Conservation (phyloP, 2,329 filamentous ascomycete genomes). For the Colletotrichum lentis region DNA sequence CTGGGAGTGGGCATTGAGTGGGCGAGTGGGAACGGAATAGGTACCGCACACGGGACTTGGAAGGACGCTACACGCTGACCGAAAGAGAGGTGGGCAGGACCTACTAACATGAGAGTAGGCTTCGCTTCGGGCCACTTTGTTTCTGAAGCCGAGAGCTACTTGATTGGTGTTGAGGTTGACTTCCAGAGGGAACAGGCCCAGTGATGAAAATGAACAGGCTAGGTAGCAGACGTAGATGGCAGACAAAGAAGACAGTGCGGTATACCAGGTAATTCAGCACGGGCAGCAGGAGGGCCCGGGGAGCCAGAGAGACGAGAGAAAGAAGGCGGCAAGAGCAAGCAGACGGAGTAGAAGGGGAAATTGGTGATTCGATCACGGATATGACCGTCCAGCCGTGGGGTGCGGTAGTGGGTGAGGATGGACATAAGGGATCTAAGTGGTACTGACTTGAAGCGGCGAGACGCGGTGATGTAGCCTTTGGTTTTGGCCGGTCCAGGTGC, state of each 20-base stretch:
- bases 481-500: slow-evolving; percentile 9
- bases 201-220: not conserved
- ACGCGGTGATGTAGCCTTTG: not conserved
- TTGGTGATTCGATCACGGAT: slow-evolving; percentile 10
- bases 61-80: slow-evolving; percentile 9
- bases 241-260: not conserved
- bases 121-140: slow-evolving; percentile 6
- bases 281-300: not conserved
- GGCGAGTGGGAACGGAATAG: slow-evolving; percentile 3
- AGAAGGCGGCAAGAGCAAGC: not conserved
- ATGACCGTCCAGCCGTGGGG: slow-evolving; percentile 13
- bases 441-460: slow-evolving; percentile 15
- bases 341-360: not conserved
- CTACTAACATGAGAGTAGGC: slow-evolving; percentile 10
- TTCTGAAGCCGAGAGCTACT: slow-evolving; percentile 6
- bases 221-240: not conserved
- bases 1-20: slow-evolving; percentile 5
- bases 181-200: not conserved
- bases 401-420: not conserved
- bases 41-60: slow-evolving; percentile 1
- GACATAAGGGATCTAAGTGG: not conserved
- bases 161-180: not conserved
- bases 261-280: not conserved
- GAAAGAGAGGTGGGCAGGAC: not conserved
- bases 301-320: not conserved